Percentiles rank a stretch among this genome's conserved stretches.
phyloP scores from a whole-genome alignment of 352 stramenopile genomes.

The Globisporangium cederbergense region DNA sequence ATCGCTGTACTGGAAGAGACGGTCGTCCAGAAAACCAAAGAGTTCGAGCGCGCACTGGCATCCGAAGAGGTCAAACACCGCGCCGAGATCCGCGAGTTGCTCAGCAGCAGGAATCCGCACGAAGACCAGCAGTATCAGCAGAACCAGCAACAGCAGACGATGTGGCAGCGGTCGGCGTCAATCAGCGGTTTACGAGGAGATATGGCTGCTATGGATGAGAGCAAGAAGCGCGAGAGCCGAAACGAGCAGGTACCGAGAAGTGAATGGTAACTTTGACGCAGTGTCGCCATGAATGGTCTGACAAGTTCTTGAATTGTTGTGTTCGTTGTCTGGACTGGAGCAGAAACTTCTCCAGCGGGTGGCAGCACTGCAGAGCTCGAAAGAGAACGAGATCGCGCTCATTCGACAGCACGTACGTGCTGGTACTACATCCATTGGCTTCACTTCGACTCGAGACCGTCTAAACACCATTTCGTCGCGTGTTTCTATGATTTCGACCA shows the following conservation, averaged over 20 bases:
- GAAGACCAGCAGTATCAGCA: slow-evolving; percentile 1
- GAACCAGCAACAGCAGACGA: slow-evolving; percentile 17
- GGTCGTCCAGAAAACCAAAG: slow-evolving; percentile 51
- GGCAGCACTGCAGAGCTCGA: slow-evolving; percentile 46
- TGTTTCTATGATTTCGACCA: slow-evolving; percentile 6
- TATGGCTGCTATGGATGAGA: neutral
- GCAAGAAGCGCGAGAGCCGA: slow-evolving; percentile 26
- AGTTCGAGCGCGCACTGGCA: slow-evolving; percentile 57
- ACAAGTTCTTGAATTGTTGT: neutral
- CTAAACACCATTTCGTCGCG: neutral
- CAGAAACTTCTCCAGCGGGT: slow-evolving; percentile 51
- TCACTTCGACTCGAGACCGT: neutral
- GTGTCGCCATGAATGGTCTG: neutral
- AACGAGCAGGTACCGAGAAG: slow-evolving; percentile 23
- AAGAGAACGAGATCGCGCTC: slow-evolving; percentile 68
- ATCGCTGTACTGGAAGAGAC: slow-evolving; percentile 45
- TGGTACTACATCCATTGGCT: neutral
- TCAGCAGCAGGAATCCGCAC: slow-evolving; percentile 36
- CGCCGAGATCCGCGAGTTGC: slow-evolving; percentile 53
- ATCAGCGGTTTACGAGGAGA: slow-evolving; percentile 16
- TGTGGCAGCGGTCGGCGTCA: slow-evolving; percentile 20
- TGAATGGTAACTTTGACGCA: neutral
- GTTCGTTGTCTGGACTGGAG: neutral
- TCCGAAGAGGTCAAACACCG: slow-evolving; percentile 40
- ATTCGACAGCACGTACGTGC: slow-evolving; percentile 57